Conservation (phyloP, 1,284 basidiomycete genomes). For the Inonotus obliquus region DNA sequence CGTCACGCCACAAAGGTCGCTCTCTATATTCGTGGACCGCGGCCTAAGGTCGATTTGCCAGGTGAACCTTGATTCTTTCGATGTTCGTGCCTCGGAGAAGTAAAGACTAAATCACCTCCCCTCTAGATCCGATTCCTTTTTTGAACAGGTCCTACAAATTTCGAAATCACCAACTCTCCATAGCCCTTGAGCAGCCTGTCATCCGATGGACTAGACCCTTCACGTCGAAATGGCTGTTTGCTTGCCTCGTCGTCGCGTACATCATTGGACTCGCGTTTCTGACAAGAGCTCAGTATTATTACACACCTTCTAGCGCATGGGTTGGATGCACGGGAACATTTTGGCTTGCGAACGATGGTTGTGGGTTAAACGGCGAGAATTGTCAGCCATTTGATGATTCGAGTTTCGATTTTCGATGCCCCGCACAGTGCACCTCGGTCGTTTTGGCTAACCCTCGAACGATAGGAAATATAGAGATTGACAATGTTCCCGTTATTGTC, state of each 20-base stretch:
- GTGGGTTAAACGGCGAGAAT: conserved; percentile 66
- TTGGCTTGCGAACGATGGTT: conserved; percentile 67
- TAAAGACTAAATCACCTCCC: conserved; percentile 5
- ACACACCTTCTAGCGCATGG: conserved; percentile 57
- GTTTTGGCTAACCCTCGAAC: conserved; percentile 74
- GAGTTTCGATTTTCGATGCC: conserved; percentile 76
- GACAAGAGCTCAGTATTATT: conserved; percentile 65
- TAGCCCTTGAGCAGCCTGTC: conserved; percentile 49
- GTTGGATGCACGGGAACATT: conserved; percentile 67
- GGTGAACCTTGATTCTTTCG: conserved; percentile 33
- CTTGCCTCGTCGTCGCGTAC: conserved; percentile 54
- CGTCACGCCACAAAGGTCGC: conserved; percentile 25
- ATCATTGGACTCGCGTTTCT: conserved; percentile 73
- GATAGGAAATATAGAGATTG: conserved; percentile 63
- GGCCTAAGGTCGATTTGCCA: conserved; percentile 51
- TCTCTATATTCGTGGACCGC: conserved; percentile 51
- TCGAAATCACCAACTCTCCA: conserved; percentile 34
- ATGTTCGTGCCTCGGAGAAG: not conserved
- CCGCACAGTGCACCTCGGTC: conserved; percentile 63
- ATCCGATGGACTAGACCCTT: conserved; percentile 47
- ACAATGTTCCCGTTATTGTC: conserved; percentile 73
- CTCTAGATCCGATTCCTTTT: conserved; percentile 48
- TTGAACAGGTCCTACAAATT: conserved; percentile 40
- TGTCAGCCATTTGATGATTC: conserved; percentile 67
- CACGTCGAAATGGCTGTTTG: conserved; percentile 49